Conservation (phyloP, 192 early-diverging fungal genomes). For the Coemansia sp. region DNA sequence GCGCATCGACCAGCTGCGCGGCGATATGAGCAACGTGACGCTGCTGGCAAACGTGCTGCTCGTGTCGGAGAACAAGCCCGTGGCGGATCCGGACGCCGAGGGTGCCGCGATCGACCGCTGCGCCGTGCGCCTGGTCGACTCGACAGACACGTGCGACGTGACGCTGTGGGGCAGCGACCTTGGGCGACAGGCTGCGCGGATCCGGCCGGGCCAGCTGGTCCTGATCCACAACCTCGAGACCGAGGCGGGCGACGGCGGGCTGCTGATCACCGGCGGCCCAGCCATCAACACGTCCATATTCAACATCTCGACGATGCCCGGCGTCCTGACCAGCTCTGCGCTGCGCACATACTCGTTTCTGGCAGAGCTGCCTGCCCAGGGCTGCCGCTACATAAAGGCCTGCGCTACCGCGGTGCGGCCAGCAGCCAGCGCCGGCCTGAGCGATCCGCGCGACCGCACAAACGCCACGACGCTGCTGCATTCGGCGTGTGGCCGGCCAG, state of each 20-base stretch:
- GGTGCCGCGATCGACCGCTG: constrained; percentile 18
- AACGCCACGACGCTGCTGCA: constrained; percentile 40
- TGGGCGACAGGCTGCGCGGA: constrained; percentile 22
- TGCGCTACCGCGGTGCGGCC: constrained; percentile 14
- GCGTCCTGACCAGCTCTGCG: constrained; percentile 26
- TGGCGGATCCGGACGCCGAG: not conserved
- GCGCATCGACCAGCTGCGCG: constrained; percentile 25
- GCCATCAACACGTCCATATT: constrained; percentile 17
- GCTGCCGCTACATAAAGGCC: constrained; percentile 25
- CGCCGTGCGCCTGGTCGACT: constrained; percentile 40
- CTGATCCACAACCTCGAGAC: constrained; percentile 31
- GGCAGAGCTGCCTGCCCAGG: not conserved
- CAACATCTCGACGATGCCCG: constrained; percentile 30
- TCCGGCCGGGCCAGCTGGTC: constrained; percentile 43
- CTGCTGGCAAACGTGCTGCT: constrained; percentile 40
- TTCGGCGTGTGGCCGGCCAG: constrained; percentile 12
- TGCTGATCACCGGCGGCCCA: constrained; percentile 33
- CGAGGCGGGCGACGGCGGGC: constrained; percentile 21
- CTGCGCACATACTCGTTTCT: constrained; percentile 27
- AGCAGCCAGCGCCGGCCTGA: constrained; percentile 3
- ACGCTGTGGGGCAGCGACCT: constrained; percentile 41
- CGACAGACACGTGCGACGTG: constrained; percentile 28
- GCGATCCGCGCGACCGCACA: constrained; percentile 37
- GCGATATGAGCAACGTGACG: constrained; percentile 32
- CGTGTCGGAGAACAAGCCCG: constrained; percentile 39